Base-by-base conservation (phyloP, 2,329 filamentous ascomycete species). In the Dissoconium aciculare region DNA sequence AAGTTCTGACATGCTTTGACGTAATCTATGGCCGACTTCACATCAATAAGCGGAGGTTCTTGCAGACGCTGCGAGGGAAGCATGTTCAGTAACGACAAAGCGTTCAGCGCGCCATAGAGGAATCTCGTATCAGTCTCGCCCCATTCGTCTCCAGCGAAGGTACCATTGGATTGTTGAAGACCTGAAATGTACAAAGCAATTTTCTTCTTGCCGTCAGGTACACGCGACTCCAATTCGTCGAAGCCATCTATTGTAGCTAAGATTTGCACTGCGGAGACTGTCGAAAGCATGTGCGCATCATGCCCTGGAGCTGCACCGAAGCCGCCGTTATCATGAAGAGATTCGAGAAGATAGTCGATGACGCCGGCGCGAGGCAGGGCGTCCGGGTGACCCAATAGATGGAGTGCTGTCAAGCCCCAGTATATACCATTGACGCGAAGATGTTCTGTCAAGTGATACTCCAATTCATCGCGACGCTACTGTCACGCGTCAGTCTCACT, bases 391-490 rank as follows among this genome's bases (percentile, higher is more conserved):
- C 75, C 71, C 36, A 98, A 72, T 15, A 95, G 67, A 62, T 93
- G 79, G 24, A 95, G 69, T 5, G 87, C 78, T 5, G 77, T 89
- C 34, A 98, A 60, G 10, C 89, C 89, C 89, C 89, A 98, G 58
- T 98, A 98, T 28, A 98, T 71, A 26, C 89, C 89, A 54, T 89
- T 94, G 35, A 98, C 69, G 38, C 89, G 83, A 43, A 98, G 67
- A 55, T 98, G 89, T 58, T 98, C 87, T 10, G 89, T 98, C 52
- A 95, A 67, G 79, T 87, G 94, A 63, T 95, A 98, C 56, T 94
- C 84, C 46, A 93, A 75, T 58, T 94, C 82, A 64, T 95, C 84
- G 61, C 80, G 84, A 52, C 79, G 77, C 73, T 78, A 59, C 42
- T 44, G 32, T 32, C 19, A 23, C 27, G 34, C 46, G 49, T 39